Percentiles rank a stretch among this genome's conserved stretches.
Evolutionary conservation across 2,329 filamentous ascomycete genomes (phyloP).

Genomic region (Aureobasidium leucospermi): DNA sequence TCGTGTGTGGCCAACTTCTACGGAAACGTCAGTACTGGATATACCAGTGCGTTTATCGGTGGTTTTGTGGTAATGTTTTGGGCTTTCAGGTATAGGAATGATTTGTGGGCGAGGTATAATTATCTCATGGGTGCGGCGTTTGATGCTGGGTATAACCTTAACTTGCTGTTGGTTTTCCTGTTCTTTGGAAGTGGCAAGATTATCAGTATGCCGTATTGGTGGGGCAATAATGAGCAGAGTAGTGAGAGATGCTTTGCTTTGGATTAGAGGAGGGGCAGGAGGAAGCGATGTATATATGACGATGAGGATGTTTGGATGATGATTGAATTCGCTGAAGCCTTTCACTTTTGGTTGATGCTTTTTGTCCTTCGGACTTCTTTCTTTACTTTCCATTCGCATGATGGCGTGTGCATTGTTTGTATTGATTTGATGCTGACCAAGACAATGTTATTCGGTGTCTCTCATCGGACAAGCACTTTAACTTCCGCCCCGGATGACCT

Average conservation of each 20-base stretch:
- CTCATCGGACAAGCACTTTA: no score
- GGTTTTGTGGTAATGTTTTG: conserved; percentile 42
- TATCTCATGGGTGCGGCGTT: conserved; percentile 36
- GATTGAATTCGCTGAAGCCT: no score
- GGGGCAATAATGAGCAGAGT: conserved; percentile 51
- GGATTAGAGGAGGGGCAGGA: not conserved
- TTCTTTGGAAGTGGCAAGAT: conserved; percentile 37
- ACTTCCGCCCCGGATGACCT: no score
- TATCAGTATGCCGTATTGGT: conserved; percentile 56
- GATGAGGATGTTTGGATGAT: not conserved
- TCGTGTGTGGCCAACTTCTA: conserved; percentile 50
- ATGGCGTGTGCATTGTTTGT: no score
- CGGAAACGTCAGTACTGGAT: conserved; percentile 55
- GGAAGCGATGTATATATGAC: not conserved
- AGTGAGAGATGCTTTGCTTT: conserved; percentile 50
- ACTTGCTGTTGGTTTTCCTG: conserved; percentile 50
- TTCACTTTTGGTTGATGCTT: no score
- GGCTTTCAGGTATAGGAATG: conserved; percentile 38
- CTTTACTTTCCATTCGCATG: no score
- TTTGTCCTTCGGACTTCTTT: no score
- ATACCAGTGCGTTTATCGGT: conserved; percentile 41
- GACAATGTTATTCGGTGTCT: no score
- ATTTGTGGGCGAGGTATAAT: conserved; percentile 38
- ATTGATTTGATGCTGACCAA: no score
- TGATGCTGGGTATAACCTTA: conserved; percentile 49